phyloP scores from a whole-genome alignment of 129 eudicot genomes.

The Apium graveolens region DNA sequence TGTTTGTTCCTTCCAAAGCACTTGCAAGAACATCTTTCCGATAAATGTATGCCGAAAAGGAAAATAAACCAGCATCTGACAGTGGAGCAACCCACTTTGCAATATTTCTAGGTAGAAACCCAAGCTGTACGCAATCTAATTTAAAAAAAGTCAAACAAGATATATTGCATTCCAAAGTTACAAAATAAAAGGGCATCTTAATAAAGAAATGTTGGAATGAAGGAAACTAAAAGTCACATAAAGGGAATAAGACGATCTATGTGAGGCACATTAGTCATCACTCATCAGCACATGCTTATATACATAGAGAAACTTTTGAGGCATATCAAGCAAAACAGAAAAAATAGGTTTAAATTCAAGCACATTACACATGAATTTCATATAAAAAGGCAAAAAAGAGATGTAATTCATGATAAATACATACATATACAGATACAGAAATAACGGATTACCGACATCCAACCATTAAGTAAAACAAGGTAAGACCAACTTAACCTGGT shows the following conservation, averaged over 20 bases:
- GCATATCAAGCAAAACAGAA: neutral
- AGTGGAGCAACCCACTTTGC: conserved; percentile 89
- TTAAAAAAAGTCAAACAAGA: conserved; percentile 4
- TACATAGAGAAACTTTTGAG: too few relatives aligned
- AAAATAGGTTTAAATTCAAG: neutral
- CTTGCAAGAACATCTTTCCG: conserved; percentile 76
- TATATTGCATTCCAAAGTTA: conserved; percentile 11
- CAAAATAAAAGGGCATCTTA: neutral
- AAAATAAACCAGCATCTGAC: conserved; percentile 60
- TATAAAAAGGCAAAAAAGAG: neutral
- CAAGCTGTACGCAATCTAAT: conserved; percentile 65
- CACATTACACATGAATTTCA: neutral
- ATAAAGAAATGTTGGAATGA: neutral
- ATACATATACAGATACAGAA: neutral
- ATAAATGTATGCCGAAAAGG: conserved; percentile 57
- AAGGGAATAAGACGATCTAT: neutral
- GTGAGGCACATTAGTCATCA: too few relatives aligned
- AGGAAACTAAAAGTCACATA: neutral
- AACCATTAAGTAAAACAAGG: neutral
- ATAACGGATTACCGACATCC: neutral
- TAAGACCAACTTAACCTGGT: neutral
- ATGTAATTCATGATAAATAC: neutral
- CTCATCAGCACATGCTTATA: too few relatives aligned
- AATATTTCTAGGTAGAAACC: conserved; percentile 70
- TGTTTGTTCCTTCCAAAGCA: conserved; percentile 80